Conservation (phyloP, 2,329 filamentous ascomycete genomes). For the Xylaria sp. region DNA sequence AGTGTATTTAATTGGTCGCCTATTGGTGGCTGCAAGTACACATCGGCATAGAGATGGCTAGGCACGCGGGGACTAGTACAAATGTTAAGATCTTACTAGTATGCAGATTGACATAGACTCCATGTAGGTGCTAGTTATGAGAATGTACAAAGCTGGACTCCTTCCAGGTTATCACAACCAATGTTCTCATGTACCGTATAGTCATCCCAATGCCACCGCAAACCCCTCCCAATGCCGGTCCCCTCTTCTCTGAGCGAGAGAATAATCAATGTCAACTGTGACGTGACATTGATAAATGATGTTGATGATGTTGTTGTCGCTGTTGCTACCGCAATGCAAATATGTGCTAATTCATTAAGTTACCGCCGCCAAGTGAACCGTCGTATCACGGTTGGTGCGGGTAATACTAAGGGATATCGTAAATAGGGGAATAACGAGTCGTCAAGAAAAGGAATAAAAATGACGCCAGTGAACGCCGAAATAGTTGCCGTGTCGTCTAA, state of each 20-base stretch:
- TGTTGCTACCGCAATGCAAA: slow-evolving; percentile 27
- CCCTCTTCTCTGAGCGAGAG: slow-evolving; percentile 18
- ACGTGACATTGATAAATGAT: slow-evolving; percentile 25
- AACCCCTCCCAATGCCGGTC: slow-evolving; percentile 15
- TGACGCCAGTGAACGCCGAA: slow-evolving; percentile 35
- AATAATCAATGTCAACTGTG: slow-evolving; percentile 27
- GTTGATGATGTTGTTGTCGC: slow-evolving; percentile 25
- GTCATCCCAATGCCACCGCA: slow-evolving; percentile 20
- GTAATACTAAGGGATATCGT: slow-evolving; percentile 37
- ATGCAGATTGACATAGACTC: slow-evolving; percentile 24
- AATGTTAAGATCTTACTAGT: neutral
- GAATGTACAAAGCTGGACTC: slow-evolving; percentile 31
- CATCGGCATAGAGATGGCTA: neutral
- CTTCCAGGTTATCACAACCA: slow-evolving; percentile 28
- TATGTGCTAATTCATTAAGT: slow-evolving; percentile 36
- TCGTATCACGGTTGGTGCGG: slow-evolving; percentile 25
- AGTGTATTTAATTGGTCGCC: too few relatives aligned
- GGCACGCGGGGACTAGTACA: neutral
- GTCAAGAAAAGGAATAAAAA: slow-evolving; percentile 30
- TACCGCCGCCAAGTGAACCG: slow-evolving; percentile 16
- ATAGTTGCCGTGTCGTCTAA: slow-evolving; percentile 26
- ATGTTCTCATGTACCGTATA: slow-evolving; percentile 32
- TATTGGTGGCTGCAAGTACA: neutral
- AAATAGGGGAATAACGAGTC: slow-evolving; percentile 30
- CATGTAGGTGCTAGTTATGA: slow-evolving; percentile 23